These are phyloP conservation scores for Penicillium mononematosum DNA, from an alignment of 495 filamentous ascomycete species.

Conservation along the genomic window DNA sequence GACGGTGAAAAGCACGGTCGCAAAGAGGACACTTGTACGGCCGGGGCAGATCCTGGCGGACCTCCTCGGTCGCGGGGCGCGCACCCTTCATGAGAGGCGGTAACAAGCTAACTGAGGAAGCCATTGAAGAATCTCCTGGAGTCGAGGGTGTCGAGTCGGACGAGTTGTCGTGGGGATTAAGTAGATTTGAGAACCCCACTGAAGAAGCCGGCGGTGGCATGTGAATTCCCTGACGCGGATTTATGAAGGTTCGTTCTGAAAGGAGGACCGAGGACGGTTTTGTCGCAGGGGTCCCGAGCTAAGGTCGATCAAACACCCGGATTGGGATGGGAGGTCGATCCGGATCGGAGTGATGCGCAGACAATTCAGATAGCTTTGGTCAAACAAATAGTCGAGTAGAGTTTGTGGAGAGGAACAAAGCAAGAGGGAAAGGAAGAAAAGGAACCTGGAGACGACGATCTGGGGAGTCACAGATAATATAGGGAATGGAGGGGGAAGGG, in stretches of 20 bases:
- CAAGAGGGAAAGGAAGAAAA: conserved; percentile 20
- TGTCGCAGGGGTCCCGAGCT: conserved; percentile 30
- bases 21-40: conserved; percentile 98
- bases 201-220: conserved; percentile 72
- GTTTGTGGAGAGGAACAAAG: conserved; percentile 31
- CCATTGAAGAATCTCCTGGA: conserved; percentile 54
- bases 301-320: conserved; percentile 36
- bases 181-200: conserved; percentile 76
- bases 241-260: background rate
- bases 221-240: conserved; percentile 45
- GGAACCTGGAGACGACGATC: conserved; percentile 34
- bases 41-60: conserved; percentile 78
- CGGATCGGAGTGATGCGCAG: conserved; percentile 10
- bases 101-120: conserved; percentile 65
- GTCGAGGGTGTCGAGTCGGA: conserved; percentile 33
- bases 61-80: conserved; percentile 56
- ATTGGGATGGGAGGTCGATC: conserved; percentile 12
- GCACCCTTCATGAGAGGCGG: conserved; percentile 66
- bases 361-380: background rate
- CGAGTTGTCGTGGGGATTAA: conserved; percentile 57
- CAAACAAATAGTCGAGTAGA: conserved; percentile 13
- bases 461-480: conserved; percentile 44
- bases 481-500: conserved; percentile 46
- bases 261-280: conserved; percentile 21
- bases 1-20: conserved; percentile 97